Evolutionary conservation across 176 grass and related monocot genomes (phyloP).

Genomic region (Bolboschoenus planiculmis): DNA sequence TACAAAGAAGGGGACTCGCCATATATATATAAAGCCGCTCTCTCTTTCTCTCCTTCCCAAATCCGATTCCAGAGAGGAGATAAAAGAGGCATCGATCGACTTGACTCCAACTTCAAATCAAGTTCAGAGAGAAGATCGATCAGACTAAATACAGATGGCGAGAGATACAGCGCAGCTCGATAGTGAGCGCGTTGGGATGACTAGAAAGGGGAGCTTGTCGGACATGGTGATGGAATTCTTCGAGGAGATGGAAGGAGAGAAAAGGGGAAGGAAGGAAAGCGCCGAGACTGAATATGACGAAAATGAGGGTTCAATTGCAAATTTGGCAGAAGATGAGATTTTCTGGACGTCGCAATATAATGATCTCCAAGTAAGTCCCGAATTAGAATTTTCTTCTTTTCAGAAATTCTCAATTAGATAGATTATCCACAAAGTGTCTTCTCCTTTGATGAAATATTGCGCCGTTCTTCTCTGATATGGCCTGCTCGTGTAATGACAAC

Average conservation of each 20-base stretch:
- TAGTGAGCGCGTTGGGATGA: neutral
- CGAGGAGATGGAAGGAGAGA: conserved; percentile 12
- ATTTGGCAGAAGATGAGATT: conserved; percentile 4
- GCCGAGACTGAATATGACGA: conserved; percentile 7
- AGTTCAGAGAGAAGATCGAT: neutral
- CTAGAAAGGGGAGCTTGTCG: conserved; percentile 20
- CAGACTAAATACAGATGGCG: conserved; percentile 1
- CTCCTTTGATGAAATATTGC: neutral
- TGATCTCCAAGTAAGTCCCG: conserved; percentile 27
- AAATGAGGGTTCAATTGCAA: conserved; percentile 1
- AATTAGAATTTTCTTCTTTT: neutral
- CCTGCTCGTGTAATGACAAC: neutral
- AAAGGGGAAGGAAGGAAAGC: neutral
- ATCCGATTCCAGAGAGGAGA: neutral
- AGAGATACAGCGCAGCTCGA: neutral
- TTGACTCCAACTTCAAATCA: neutral
- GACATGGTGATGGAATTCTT: conserved; percentile 34
- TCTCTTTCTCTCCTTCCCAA: neutral
- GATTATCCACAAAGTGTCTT: neutral
- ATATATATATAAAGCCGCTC: neutral
- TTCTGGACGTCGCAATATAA: conserved; percentile 18
- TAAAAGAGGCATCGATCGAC: neutral
- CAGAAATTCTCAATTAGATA: neutral
- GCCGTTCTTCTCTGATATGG: neutral
- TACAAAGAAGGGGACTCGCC: neutral